phyloP scores from a whole-genome alignment of 2,329 filamentous ascomycete species.

The Alternaria sp. region DNA sequence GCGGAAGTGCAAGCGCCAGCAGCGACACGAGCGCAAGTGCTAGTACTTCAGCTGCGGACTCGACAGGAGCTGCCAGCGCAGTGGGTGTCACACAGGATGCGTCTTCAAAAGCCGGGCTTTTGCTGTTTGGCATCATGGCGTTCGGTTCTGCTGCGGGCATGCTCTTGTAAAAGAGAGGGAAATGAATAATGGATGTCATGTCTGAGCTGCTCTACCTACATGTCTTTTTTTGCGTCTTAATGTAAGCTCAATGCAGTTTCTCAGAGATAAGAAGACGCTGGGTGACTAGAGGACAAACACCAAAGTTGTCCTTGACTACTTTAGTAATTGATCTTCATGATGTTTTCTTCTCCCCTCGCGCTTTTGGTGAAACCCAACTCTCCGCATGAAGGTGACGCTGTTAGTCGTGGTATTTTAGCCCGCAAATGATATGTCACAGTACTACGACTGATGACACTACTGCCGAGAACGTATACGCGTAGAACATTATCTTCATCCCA shows the following conservation, averaged over 20 bases:
- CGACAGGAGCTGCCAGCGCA: slow-evolving; percentile 10
- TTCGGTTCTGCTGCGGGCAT: slow-evolving; percentile 18
- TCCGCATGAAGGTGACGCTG: no score
- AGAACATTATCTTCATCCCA: no score
- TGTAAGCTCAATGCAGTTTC: background rate
- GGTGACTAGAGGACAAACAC: background rate
- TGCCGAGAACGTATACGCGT: background rate
- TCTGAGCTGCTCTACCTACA: background rate
- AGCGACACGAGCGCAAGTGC: background rate
- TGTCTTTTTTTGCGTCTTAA: background rate
- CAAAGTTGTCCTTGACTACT: background rate
- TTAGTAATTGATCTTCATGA: background rate
- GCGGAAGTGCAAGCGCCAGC: slow-evolving; percentile 7
- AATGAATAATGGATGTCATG: background rate
- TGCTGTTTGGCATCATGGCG: slow-evolving; percentile 18
- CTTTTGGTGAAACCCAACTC: no score
- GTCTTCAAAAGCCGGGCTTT: slow-evolving; percentile 14
- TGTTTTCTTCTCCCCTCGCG: background rate
- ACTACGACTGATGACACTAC: no score
- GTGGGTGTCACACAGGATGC: slow-evolving; percentile 4
- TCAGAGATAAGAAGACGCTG: background rate
- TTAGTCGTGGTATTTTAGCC: no score
- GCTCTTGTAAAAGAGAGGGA: slow-evolving; percentile 10
- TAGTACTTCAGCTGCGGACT: background rate
- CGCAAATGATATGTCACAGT: no score